Evolutionary conservation across 2,329 filamentous ascomycete genomes (phyloP), one percentile per base, ranked within the genome.

Genomic region (Penicillium sp.): DNA sequence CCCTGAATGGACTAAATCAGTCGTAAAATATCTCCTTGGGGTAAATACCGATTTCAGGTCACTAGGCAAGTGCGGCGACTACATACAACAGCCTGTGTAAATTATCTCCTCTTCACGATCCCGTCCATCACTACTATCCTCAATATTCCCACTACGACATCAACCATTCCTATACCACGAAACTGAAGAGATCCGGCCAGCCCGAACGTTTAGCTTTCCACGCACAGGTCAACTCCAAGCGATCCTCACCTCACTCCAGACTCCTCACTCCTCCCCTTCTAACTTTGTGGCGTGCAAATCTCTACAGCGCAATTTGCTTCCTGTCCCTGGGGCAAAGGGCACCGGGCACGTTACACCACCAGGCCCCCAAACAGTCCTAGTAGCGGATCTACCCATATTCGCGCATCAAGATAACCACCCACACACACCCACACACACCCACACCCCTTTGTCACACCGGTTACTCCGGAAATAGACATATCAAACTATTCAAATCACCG

Each of bases 301-400:
- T 58, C 30, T 22, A 19, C 53, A 12, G 42, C 19, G 38, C 49
- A 37, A 47, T 35, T 42, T 53, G 28, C 22, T 26, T 24, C 49
- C 45, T 51, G 10, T 24, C 9, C 10, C 13, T n/a, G 19, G 12
- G 50, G 50, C 19, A 30, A 33, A 33, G 30, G 10, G 9, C 30
- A 33, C 10, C 12, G 51, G 33, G 51, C n/a, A 35, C 13, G 13
- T 53, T 53, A 19, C 30, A 28, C 49, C 22, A 53, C 30, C 12
- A 40, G n/a, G 28, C 10, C 17, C 47, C 47, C 30, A 56, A 56
- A 54, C 35, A 35, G 44, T 50, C 19, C 45, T 56, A 35, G 54
- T 28, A 45, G 47, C 59, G 59, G 59, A 57, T 53, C 53, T 61
- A 57, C 47, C 53, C 37, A 60, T 50, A 9, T 38, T 56, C 33